phyloP scores from a whole-genome alignment of 2,329 filamentous ascomycete genomes.

The Hypoxylon sp. region DNA sequence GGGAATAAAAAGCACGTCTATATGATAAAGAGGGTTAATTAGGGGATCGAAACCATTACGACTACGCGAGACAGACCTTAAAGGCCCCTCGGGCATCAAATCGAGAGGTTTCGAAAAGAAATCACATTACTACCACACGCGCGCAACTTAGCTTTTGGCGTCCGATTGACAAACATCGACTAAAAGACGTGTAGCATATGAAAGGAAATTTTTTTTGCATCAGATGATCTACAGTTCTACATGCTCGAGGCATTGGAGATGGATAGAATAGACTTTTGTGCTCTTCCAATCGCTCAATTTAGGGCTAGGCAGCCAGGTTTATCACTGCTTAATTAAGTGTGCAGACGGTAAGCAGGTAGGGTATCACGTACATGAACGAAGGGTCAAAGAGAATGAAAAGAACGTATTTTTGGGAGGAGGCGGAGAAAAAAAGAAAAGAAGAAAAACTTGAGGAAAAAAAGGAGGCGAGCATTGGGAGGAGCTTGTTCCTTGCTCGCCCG shows the following conservation, averaged over 20 bases:
- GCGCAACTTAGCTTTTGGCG: constrained; percentile 9
- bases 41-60: constrained; percentile 9
- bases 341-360: constrained; percentile 19
- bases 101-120: constrained; percentile 12
- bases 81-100: constrained; percentile 18
- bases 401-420: not conserved
- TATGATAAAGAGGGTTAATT: constrained; percentile 20
- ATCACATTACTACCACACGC: constrained; percentile 6
- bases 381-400: constrained; percentile 21
- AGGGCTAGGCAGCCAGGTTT: not conserved
- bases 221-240: constrained; percentile 13
- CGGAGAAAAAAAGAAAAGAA: constrained; percentile 1
- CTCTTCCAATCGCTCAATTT: not conserved
- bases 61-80: constrained; percentile 4
- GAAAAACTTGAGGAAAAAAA: constrained; percentile 12
- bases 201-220: constrained; percentile 14
- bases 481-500: constrained; percentile 30
- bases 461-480: constrained; percentile 28
- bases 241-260: not conserved
- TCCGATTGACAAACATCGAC: constrained; percentile 7
- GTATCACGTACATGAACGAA: constrained; percentile 29
- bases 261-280: not conserved
- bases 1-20: constrained; percentile 2
- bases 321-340: constrained; percentile 14
- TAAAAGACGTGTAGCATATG: constrained; percentile 15